Evolutionary conservation across 164 flowering plant genomes (phyloP).

Genomic region (Tetracentron sinense): DNA sequence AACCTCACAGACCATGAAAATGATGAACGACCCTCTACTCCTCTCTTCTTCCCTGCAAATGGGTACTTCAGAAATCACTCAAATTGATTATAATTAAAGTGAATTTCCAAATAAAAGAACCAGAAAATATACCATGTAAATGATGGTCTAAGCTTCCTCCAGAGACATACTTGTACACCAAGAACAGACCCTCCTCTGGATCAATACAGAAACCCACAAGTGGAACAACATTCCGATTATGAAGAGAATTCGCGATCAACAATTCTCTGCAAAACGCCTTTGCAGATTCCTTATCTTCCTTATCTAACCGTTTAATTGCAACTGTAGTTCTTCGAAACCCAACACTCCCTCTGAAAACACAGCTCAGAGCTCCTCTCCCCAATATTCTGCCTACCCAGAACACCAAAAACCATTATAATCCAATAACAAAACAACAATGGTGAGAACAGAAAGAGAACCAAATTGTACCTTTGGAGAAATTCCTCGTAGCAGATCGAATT

Average conservation of each 20-base stretch:
- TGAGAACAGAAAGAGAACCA: neutral
- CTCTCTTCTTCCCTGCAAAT: conserved; percentile 62
- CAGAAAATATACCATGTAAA: conserved; percentile 60
- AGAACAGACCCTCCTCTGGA: conserved; percentile 73
- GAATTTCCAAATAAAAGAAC: conserved; percentile 1
- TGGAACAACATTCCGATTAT: conserved; percentile 63
- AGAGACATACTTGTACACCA: conserved; percentile 83
- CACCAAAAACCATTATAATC: conserved; percentile 17
- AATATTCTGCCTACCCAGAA: conserved; percentile 63
- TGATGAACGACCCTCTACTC: conserved; percentile 38
- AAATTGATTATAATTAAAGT: conserved; percentile 7
- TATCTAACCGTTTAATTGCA: conserved; percentile 80
- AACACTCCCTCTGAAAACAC: conserved; percentile 77
- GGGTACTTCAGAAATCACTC: conserved; percentile 16
- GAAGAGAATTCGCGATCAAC: conserved; percentile 87
- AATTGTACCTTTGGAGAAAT: conserved; percentile 66
- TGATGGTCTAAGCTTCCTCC: conserved; percentile 88
- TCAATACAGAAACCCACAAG: conserved; percentile 86
- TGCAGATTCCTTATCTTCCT: conserved; percentile 74
- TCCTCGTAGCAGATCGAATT: conserved; percentile 55
- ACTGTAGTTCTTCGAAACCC: conserved; percentile 65
- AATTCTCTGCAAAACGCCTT: conserved; percentile 92
- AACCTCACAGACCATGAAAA: conserved; percentile 83
- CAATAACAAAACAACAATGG: neutral
- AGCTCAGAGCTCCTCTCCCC: conserved; percentile 94